Conservation (phyloP, 495 filamentous ascomycete species). For the Penicillium riverlandense region DNA sequence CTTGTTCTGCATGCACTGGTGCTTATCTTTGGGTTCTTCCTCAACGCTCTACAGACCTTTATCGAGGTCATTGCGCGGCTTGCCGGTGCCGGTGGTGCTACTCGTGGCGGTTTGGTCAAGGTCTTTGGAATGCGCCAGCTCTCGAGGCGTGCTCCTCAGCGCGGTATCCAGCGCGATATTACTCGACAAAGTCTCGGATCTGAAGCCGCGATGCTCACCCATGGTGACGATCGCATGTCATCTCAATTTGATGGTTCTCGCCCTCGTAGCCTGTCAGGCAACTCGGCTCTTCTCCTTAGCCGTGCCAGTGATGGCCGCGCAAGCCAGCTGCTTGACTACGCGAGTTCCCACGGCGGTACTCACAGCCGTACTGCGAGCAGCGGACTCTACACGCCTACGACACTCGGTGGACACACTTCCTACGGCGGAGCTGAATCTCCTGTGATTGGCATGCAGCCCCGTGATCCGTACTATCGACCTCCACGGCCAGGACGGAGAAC, state of each 20-base stretch:
- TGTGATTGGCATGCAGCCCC: conserved; percentile 37
- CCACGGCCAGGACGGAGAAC: conserved; percentile 61
- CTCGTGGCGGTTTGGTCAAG: conserved; percentile 81
- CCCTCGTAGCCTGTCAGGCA: conserved; percentile 75
- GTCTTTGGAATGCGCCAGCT: conserved; percentile 92
- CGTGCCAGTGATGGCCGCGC: conserved; percentile 42
- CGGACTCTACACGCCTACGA: conserved; percentile 54
- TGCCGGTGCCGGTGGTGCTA: conserved; percentile 71
- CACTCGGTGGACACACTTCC: conserved; percentile 45
- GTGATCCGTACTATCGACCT: conserved; percentile 78
- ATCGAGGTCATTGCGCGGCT: conserved; percentile 79
- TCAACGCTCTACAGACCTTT: conserved; percentile 84
- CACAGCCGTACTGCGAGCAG: conserved; percentile 43
- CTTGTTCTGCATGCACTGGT: conserved; percentile 80
- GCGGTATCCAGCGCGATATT: conserved; percentile 48
- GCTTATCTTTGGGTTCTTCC: conserved; percentile 86
- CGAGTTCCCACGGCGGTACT: conserved; percentile 38
- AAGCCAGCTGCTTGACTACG: conserved; percentile 39
- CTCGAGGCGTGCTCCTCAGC: conserved; percentile 62
- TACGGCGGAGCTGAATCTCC: conserved; percentile 57
- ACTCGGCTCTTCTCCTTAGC: conserved; percentile 66
- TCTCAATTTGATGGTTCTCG: conserved; percentile 60
- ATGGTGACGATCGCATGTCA: conserved; percentile 56
- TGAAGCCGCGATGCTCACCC: conserved; percentile 67
- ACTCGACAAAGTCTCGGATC: conserved; percentile 72